Conservation (phyloP, 2,329 filamentous ascomycete genomes). For the Colletotrichum sp. region DNA sequence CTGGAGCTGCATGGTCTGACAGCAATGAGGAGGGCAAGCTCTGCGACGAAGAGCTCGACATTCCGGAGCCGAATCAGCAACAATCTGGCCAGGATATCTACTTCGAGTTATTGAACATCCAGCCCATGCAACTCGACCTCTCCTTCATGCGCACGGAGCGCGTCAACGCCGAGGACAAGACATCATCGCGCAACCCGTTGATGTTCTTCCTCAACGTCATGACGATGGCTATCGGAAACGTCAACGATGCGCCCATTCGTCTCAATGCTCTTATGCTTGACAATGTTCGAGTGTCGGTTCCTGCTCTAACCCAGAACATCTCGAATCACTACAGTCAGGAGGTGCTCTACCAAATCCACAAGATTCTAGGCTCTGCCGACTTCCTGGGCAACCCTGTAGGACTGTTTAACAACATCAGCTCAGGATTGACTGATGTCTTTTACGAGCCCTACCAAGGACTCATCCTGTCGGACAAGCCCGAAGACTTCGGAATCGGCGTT, state of each 20-base stretch:
- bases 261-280: constrained; percentile 94
- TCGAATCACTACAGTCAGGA: constrained; percentile 97
- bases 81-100: constrained; percentile 93
- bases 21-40: constrained; percentile 79
- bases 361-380: constrained; percentile 95
- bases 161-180: constrained; percentile 94
- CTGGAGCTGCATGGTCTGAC: constrained; percentile 86
- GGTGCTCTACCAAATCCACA: constrained; percentile 93
- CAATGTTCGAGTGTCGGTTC: constrained; percentile 89
- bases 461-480: constrained; percentile 93
- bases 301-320: constrained; percentile 83
- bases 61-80: constrained; percentile 88
- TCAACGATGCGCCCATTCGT: constrained; percentile 95
- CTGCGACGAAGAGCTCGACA: constrained; percentile 87
- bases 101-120: constrained; percentile 95
- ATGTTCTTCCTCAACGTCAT: constrained; percentile 99
- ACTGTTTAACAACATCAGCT: constrained; percentile 97
- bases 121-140: constrained; percentile 96
- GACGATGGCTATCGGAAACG: constrained; percentile 99
- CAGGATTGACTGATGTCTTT: constrained; percentile 96
- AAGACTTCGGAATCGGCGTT: constrained; percentile 93
- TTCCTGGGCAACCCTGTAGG: constrained; percentile 98
- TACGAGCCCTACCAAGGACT: constrained; percentile 99
- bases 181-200: constrained; percentile 87
- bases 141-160: constrained; percentile 97